Base-by-base conservation (phyloP, 768 basidiomycete species). In the Boletus vinaceobasis region DNA sequence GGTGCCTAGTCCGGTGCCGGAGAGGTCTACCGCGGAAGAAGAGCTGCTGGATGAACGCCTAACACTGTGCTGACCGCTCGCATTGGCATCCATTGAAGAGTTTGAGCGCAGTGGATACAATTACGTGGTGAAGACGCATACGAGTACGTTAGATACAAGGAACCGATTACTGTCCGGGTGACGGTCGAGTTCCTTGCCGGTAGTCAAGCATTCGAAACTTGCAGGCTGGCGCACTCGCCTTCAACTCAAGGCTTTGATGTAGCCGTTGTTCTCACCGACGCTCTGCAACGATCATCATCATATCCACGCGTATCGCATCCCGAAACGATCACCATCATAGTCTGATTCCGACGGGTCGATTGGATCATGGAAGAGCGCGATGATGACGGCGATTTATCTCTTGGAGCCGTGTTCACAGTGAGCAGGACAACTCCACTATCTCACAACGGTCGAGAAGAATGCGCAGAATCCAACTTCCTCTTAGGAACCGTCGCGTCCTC, bases 401-500 rank as follows among this genome's bases (percentile, higher is more conserved):
- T 85, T 0, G 79, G 72, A 21, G 50, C 64, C 4, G 64, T 86
- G 37, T 86, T 86, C 66, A 76, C 77, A 48, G 84, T 85, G 45
- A 67, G 75, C 68, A 46, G 11, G 33, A 26, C 11, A 23, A 2
- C 17, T 14, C 32, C 37, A n/a, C n/a, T n/a, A 52, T 31, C 31
- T 38, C 15, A 26, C 50, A 23, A 23, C 23, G 27, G 35, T 35
- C 15, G 11, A 7, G 8, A 26, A 38, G 11, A 44, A 49, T 32
- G 27, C 2, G 19, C 47, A 31, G 7, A 21, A 37, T 29, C n/a
- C 8, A 43, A 17, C 2, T 21, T 21, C 36, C 7, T 40, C 17
- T 8, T 43, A 71, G 87, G 87, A 88, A 70, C 81, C 81, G 2
- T 74, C 79, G 11, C 77, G 86, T 27, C 88, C 87, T 11, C 83